These are phyloP conservation scores for Musa beccarii DNA, from an alignment of 176 grass and related monocot genomes.

Conservation along the genomic window DNA sequence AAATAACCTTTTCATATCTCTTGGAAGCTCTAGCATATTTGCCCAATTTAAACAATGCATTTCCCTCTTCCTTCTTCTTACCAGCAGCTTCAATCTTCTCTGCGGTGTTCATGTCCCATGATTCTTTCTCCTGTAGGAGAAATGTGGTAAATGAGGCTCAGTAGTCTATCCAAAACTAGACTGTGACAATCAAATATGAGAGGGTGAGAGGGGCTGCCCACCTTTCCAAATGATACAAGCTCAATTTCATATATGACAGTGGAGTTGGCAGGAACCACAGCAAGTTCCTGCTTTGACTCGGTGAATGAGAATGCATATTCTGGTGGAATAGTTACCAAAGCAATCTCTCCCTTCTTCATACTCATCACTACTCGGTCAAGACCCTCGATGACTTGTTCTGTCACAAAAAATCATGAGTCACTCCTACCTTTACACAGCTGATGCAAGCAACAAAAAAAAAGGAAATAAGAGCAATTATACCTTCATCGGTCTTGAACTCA, in stretches of 20 bases:
- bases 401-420: neutral
- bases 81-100: constrained; percentile 77
- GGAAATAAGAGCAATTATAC: constrained; percentile 14
- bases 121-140: constrained; percentile 67
- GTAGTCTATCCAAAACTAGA: neutral
- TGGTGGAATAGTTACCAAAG: constrained; percentile 75
- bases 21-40: constrained; percentile 66
- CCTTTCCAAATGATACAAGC: constrained; percentile 84
- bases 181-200: neutral
- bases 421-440: neutral
- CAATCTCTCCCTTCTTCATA: constrained; percentile 92
- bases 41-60: constrained; percentile 61
- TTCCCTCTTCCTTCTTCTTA: constrained; percentile 84
- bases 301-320: constrained; percentile 62
- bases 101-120: constrained; percentile 79
- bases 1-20: constrained; percentile 71
- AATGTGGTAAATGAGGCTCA: neutral
- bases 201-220: neutral
- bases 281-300: constrained; percentile 68
- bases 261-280: constrained; percentile 65
- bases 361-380: constrained; percentile 69
- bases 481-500: constrained; percentile 87
- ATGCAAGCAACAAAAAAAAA: neutral
- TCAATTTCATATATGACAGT: constrained; percentile 74
- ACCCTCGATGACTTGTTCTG: constrained; percentile 75